These are phyloP conservation scores for Metarhizium robertsii DNA, from an alignment of 2,329 filamentous ascomycete genomes.

Conservation along the genomic window DNA sequence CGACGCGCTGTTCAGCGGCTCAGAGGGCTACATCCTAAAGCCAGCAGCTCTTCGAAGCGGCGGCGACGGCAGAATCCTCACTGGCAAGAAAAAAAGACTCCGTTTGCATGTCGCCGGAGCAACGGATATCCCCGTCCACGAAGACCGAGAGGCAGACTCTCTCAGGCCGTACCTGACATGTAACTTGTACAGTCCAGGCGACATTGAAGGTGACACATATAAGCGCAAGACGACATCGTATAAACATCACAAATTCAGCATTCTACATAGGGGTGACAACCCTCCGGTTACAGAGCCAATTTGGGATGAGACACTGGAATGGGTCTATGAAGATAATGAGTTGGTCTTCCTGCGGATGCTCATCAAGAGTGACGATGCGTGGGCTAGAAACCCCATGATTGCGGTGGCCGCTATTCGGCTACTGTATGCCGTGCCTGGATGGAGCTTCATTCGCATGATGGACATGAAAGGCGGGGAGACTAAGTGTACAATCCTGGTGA, in stretches of 20 bases:
- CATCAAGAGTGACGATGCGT: slow-evolving; percentile 58
- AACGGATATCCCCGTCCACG: slow-evolving; percentile 47
- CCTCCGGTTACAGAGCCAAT: slow-evolving; percentile 50
- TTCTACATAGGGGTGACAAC: slow-evolving; percentile 49
- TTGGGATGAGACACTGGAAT: slow-evolving; percentile 58
- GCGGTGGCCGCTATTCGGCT: slow-evolving; percentile 52
- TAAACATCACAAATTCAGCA: slow-evolving; percentile 46
- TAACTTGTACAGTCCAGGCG: slow-evolving; percentile 49
- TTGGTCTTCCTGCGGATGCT: slow-evolving; percentile 54
- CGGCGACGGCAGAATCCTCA: slow-evolving; percentile 40
- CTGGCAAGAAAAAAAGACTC: slow-evolving; percentile 38
- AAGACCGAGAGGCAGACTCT: slow-evolving; percentile 38
- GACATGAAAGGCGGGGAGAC: slow-evolving; percentile 58
- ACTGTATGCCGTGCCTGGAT: slow-evolving; percentile 44
- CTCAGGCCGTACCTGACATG: slow-evolving; percentile 59
- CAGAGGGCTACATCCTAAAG: slow-evolving; percentile 58
- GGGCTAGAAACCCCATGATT: slow-evolving; percentile 51
- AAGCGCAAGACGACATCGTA: slow-evolving; percentile 56
- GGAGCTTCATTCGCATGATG: slow-evolving; percentile 56
- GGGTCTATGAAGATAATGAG: slow-evolving; percentile 61
- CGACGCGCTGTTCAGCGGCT: slow-evolving; percentile 56
- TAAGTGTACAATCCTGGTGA: slow-evolving; percentile 50
- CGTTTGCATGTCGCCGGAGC: slow-evolving; percentile 53
- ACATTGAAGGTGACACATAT: slow-evolving; percentile 34
- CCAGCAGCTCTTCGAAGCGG: slow-evolving; percentile 48